Evolutionary conservation across 306 rosid genomes (phyloP), one percentile per base, ranked within the genome.

Genomic region (Fragaria iinumae): DNA sequence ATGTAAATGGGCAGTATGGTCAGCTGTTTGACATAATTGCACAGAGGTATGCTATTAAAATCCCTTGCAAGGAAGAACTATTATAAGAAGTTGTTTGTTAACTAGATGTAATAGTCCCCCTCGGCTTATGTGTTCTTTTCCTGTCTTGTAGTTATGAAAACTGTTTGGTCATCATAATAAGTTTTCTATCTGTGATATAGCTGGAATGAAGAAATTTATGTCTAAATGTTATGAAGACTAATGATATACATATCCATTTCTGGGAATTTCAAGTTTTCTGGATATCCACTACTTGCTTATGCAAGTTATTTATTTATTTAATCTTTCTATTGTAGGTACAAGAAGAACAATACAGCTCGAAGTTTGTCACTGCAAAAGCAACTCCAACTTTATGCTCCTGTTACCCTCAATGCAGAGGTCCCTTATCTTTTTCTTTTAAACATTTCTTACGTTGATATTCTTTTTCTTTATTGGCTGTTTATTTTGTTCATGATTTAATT

Each of bases 1-100:
- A 95, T 76, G 89, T 90, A 75, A 53, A 82, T 84, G 98, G 89
- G 77, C 78, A 89, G 83, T 95, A 90, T 49, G 93, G 93, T 68
- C 86, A 86, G 74, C 89, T 95, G 27, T 95, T 95, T 87, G 92
- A 87, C 84, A 86, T 88, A 80, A 88, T 95, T 80, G 86, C 84
- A 74, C 76, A 41, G 77, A 90, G 98, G 96, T 95, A 84, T 57
- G 83, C 29, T 75, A 56, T 73, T 69, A 48, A 76, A 47, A 38
- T 12, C 43, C 2, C 38, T 77, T 67, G n/a, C 23, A n/a, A 36
- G 77, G 55, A 52, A 60, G 18, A 29, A 27, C 36, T 27, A 59
- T 59, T 25, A 27, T 11, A 0, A 59, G 29, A 6, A 21, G 41
- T 73, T 6, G 0, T 25, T 53, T 56, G 56, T 73, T 39, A 39